A percentile compares a stretch with the other conserved stretches of the same genome.
Conservation (phyloP, 2,329 filamentous ascomycete species). For the Ascochyta rabiei region DNA sequence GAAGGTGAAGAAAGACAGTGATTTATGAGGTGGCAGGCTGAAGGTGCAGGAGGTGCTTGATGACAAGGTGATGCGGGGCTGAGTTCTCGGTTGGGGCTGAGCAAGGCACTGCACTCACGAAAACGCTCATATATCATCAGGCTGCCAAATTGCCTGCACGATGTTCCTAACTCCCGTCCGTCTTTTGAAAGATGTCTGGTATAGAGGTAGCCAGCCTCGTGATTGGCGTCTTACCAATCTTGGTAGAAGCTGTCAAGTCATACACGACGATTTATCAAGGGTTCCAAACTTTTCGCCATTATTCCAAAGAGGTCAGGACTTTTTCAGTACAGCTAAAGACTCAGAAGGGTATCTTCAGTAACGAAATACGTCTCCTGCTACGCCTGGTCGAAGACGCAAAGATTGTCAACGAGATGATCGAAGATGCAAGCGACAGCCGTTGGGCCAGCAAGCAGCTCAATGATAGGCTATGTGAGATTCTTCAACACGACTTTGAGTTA, state of each 20-base stretch:
- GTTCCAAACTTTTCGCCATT: slow-evolving; percentile 26
- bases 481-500: too few species aligned
- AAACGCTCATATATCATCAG: not conserved
- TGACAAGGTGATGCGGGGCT: too few species aligned
- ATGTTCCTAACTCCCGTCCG: not conserved
- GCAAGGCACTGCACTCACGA: not conserved
- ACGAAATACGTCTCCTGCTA: slow-evolving; percentile 30
- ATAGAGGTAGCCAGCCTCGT: slow-evolving; percentile 29
- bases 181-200: slow-evolving; percentile 19
- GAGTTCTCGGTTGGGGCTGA: not conserved
- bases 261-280: slow-evolving; percentile 19
- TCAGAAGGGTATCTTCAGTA: slow-evolving; percentile 26
- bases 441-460: slow-evolving; percentile 26
- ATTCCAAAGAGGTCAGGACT: slow-evolving; percentile 23
- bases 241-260: slow-evolving; percentile 29
- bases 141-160: not conserved
- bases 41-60: too few species aligned
- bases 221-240: slow-evolving; percentile 30
- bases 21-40: too few species aligned
- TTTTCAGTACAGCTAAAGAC: slow-evolving; percentile 22
- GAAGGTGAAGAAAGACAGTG: too few species aligned
- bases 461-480: not conserved
- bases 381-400: slow-evolving; percentile 23
- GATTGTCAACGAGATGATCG: slow-evolving; percentile 24
- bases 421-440: slow-evolving; percentile 17